These are phyloP conservation scores for Corylus avellana DNA, from an alignment of 306 rosid genomes.

Conservation along the genomic window DNA sequence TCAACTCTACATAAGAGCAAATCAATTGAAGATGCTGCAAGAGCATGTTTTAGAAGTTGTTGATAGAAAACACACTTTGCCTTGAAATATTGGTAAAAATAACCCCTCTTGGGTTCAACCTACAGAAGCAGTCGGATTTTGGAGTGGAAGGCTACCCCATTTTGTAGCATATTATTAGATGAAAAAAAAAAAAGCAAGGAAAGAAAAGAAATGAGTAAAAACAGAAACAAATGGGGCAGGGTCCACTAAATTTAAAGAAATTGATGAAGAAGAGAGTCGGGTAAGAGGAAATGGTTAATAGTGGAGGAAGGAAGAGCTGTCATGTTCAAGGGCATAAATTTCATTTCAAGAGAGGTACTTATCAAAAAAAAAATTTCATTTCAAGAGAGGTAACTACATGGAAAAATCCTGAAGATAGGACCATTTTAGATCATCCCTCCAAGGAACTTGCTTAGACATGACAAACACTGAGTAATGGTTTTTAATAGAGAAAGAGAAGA, in stretches of 20 bases:
- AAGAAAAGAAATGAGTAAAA: neutral
- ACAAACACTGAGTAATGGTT: neutral
- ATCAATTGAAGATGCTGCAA: neutral
- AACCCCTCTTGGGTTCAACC: neutral
- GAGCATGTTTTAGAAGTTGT: neutral
- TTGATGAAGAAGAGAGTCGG: neutral
- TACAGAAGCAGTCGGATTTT: neutral
- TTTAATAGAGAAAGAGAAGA: neutral
- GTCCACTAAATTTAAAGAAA: neutral
- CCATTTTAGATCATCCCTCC: neutral
- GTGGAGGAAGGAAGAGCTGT: neutral
- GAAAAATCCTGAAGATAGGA: neutral
- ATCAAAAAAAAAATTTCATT: neutral
- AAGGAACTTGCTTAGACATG: neutral
- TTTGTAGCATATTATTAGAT: neutral
- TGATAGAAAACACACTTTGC: neutral
- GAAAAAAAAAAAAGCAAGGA: neutral
- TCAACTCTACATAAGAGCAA: neutral
- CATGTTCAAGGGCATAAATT: neutral
- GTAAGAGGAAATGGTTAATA: neutral
- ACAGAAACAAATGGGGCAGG: neutral
- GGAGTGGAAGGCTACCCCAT: neutral
- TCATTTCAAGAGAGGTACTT: neutral
- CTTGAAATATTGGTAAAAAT: neutral
- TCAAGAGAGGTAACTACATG: neutral